A percentile compares a stretch with the other conserved stretches of the same genome.
Evolutionary conservation across 768 basidiomycete genomes (phyloP).

Genomic region (Kwoniella bestiolae): DNA sequence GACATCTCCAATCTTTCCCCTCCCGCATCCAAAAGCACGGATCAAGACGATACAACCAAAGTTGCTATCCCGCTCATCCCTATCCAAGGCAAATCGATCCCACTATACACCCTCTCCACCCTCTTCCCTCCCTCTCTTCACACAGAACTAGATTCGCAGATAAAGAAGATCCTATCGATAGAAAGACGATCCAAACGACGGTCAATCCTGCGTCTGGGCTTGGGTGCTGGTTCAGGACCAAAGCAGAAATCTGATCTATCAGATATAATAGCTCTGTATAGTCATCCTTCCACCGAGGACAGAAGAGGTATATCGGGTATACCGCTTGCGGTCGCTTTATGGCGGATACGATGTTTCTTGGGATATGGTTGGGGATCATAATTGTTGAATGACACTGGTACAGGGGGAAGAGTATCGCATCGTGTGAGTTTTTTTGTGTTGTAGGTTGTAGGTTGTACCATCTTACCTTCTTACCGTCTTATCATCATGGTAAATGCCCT

Average conservation of each 20-base stretch:
- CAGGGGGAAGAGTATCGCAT: too few species aligned
- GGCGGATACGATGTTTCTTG: conserved; percentile 20
- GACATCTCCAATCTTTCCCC: conserved; percentile 4
- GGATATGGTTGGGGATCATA: conserved; percentile 28
- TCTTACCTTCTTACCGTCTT: too few species aligned
- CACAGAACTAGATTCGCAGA: neutral
- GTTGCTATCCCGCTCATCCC: conserved; percentile 10
- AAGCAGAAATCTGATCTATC: neutral
- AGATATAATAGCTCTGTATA: neutral
- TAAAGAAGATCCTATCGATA: conserved; percentile 5
- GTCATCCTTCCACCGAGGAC: neutral
- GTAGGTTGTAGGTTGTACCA: too few species aligned
- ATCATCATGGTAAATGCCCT: too few species aligned
- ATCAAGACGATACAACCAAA: neutral
- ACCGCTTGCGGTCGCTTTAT: conserved; percentile 18
- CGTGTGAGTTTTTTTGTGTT: too few species aligned
- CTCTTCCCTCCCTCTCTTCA: neutral
- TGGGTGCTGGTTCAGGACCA: too few species aligned
- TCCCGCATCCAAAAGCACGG: neutral
- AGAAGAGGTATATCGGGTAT: conserved; percentile 3
- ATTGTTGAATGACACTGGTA: too few species aligned
- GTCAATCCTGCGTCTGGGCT: too few species aligned
- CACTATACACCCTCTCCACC: conserved; percentile 1
- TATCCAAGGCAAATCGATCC: neutral
- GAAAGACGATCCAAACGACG: conserved; percentile 2